Evolutionary conservation across 2,329 filamentous ascomycete species (phyloP).

Genomic region (Phyllosticta capitalensis): DNA sequence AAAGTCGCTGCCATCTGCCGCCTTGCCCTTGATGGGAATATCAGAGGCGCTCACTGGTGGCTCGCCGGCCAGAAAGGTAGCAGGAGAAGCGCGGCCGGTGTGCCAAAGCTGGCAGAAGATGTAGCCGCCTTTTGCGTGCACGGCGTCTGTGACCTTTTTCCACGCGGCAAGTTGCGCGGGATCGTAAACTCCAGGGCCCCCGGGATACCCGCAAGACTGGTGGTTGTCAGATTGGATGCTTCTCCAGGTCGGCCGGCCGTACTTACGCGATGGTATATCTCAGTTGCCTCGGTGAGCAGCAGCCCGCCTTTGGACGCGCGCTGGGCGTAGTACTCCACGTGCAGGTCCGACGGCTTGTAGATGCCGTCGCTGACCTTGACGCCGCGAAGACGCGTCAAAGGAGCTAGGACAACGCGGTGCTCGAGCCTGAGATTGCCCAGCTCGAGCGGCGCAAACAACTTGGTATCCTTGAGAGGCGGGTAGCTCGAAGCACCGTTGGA

Average conservation of each 20-base stretch:
- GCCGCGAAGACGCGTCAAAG: slow-evolving; percentile 12
- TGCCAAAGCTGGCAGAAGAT: slow-evolving; percentile 25
- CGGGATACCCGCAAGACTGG: slow-evolving; percentile 22
- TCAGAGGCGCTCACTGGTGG: slow-evolving; percentile 19
- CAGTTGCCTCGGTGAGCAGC: slow-evolving; percentile 26
- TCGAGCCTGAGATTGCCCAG: slow-evolving; percentile 15
- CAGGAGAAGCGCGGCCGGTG: slow-evolving; percentile 23
- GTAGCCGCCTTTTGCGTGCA: slow-evolving; percentile 23
- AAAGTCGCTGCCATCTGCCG: slow-evolving; percentile 27
- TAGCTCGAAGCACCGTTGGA: slow-evolving; percentile 21
- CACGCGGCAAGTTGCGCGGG: slow-evolving; percentile 22
- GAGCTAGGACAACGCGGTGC: slow-evolving; percentile 11
- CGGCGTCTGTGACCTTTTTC: slow-evolving; percentile 24
- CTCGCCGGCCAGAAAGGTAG: slow-evolving; percentile 28
- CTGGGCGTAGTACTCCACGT: slow-evolving; percentile 24
- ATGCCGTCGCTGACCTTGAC: slow-evolving; percentile 20
- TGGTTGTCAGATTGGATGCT: background rate
- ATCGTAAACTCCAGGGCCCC: slow-evolving; percentile 24
- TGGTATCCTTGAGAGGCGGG: slow-evolving; percentile 23
- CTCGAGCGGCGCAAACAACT: slow-evolving; percentile 24
- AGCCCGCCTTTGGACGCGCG: slow-evolving; percentile 25
- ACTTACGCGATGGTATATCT: slow-evolving; percentile 25
- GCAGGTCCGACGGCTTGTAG: slow-evolving; percentile 22
- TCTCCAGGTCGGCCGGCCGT: background rate
- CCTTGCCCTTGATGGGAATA: slow-evolving; percentile 30